These are phyloP conservation scores for Lyophyllum semitale DNA, from an alignment of 768 basidiomycete genomes.

Conservation along the genomic window DNA sequence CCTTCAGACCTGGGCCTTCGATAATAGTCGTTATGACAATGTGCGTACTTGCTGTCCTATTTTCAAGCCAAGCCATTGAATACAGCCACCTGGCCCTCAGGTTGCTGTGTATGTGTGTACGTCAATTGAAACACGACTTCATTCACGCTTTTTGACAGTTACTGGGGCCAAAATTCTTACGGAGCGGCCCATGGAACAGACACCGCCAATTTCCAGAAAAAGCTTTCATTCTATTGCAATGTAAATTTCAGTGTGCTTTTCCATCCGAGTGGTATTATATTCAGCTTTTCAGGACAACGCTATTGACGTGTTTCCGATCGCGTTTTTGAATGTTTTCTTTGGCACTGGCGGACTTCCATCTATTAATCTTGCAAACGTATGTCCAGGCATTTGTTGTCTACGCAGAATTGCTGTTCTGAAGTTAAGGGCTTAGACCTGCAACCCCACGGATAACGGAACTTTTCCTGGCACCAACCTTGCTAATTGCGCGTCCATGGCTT, in stretches of 20 bases:
- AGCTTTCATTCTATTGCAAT: constrained; percentile 65
- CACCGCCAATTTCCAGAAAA: constrained; percentile 58
- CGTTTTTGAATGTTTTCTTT: constrained; percentile 71
- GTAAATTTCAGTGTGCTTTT: constrained; percentile 29
- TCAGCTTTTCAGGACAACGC: constrained; percentile 52
- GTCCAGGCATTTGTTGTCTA: constrained; percentile 10
- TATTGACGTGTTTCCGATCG: constrained; percentile 68
- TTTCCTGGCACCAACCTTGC: constrained; percentile 66
- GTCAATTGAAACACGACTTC: background rate
- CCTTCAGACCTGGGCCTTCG: constrained; percentile 40
- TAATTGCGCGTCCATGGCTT: constrained; percentile 60
- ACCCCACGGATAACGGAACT: constrained; percentile 50
- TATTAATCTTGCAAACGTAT: constrained; percentile 70
- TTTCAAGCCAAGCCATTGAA: background rate
- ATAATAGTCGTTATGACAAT: constrained; percentile 63
- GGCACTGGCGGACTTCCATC: constrained; percentile 61
- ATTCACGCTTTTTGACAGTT: constrained; percentile 35
- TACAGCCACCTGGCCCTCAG: constrained; percentile 28
- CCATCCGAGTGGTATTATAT: constrained; percentile 1
- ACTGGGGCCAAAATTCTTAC: constrained; percentile 79
- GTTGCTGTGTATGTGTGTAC: constrained; percentile 50
- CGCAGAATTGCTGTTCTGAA: background rate
- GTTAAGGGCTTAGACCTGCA: constrained; percentile 53
- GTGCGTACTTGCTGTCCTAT: constrained; percentile 33
- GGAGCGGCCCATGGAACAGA: constrained; percentile 54